Evolutionary conservation across 306 rosid genomes (phyloP).

Genomic region (Dryas alaskensis): DNA sequence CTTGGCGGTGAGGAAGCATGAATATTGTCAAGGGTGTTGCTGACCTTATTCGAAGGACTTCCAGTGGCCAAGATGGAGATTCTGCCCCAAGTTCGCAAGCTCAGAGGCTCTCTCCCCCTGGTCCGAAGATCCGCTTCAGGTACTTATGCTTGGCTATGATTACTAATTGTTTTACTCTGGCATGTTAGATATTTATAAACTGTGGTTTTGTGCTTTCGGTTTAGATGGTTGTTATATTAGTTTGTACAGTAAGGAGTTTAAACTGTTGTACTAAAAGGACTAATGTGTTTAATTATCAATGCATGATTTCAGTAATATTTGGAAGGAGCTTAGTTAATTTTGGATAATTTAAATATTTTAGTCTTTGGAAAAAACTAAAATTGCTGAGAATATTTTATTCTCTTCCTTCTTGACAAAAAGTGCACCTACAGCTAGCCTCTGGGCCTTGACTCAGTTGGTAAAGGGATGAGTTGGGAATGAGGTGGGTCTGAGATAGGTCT

Average conservation of each 20-base stretch:
- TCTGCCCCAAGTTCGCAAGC: conserved; percentile 54
- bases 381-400: background rate
- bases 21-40: conserved; percentile 96
- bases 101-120: conserved; percentile 60
- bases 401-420: background rate
- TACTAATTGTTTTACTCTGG: background rate
- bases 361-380: background rate
- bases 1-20: conserved; percentile 56
- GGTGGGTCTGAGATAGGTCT: background rate
- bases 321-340: conserved; percentile 8
- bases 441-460: background rate
- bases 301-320: conserved; percentile 13
- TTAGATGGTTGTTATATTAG: conserved; percentile 5
- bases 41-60: conserved; percentile 90
- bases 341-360: background rate
- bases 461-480: background rate
- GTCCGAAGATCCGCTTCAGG: conserved; percentile 86
- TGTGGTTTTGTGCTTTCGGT: background rate
- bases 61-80: conserved; percentile 62
- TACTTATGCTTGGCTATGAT: conserved; percentile 26
- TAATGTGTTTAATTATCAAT: background rate
- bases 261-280: background rate
- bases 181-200: background rate
- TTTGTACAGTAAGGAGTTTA: background rate
- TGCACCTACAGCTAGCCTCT: background rate